A percentile compares a stretch with the other conserved stretches of the same genome.
Evolutionary conservation across 2,329 filamentous ascomycete genomes (phyloP).

Genomic region (Epichloe festucae): DNA sequence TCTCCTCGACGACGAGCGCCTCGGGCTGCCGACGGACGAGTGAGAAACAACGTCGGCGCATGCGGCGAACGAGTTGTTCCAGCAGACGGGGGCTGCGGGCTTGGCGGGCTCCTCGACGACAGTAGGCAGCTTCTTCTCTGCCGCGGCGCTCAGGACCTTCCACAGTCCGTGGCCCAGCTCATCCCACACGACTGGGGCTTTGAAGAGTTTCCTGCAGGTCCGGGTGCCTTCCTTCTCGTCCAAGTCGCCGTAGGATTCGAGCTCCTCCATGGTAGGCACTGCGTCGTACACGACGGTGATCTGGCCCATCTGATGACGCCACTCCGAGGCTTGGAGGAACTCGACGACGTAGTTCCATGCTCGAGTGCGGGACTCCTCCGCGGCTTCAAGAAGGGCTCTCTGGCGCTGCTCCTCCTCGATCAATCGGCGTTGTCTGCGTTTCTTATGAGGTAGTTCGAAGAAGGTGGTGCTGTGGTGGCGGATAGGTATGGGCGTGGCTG

Average conservation of each 20-base stretch:
- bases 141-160: conserved; percentile 13
- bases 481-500: conserved; percentile 4
- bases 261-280: conserved; percentile 21
- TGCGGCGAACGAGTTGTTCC: background rate
- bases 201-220: conserved; percentile 24
- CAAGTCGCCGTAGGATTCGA: conserved; percentile 19
- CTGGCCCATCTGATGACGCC: conserved; percentile 18
- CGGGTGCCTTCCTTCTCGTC: conserved; percentile 22
- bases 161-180: conserved; percentile 23
- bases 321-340: conserved; percentile 17
- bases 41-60: background rate
- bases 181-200: conserved; percentile 26
- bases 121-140: conserved; percentile 8
- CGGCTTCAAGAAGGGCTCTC: conserved; percentile 16
- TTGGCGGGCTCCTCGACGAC: background rate
- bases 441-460: conserved; percentile 13
- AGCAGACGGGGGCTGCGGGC: background rate
- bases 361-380: conserved; percentile 17
- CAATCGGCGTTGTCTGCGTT: conserved; percentile 11
- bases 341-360: conserved; percentile 20
- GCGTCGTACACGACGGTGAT: conserved; percentile 22
- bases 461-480: conserved; percentile 7
- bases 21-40: background rate
- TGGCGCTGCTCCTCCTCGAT: conserved; percentile 9
- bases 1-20: conserved; percentile 3